Evolutionary conservation across 2,329 filamentous ascomycete species (phyloP), one percentile per base, ranked within the genome.

Genomic region (Ceratocystis papillata): DNA sequence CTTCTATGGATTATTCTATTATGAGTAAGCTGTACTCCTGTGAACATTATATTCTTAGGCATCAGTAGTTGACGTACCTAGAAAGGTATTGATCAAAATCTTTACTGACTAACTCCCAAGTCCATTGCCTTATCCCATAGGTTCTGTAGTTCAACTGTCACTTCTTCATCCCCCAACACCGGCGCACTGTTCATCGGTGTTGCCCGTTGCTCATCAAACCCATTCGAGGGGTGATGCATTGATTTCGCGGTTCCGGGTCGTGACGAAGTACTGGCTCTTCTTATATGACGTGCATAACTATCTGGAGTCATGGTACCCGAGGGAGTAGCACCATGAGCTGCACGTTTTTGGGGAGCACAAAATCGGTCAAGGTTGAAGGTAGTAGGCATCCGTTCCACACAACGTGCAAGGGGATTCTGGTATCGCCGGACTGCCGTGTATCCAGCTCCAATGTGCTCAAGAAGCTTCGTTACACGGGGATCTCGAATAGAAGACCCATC

Each of bases 361-460:
- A 41, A 44, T 10, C 28, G 44, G 22, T 65, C 64, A 2, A 60
- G 59, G 4, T 45, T 57, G n/a, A 60, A 53, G 41, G 60, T 33
- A 20, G 67, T 72, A 44, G 72, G 71, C 5, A 79, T 72, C 2
- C 77, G 75, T 50, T 74, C 74, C 20, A 90, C 75, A 0, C 85
- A 86, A 59, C 86, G 81, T 3, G 81, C 83, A 20, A 90, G 79
- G 0, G 87, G 86, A 70, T 89, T 88, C 71, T 88, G 85, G 72
- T 87, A 87, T 57, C 87, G 79, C 65, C 87, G 81, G 44, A 90
- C 85, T 7, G 89, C 87, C n/a, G 86, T 79, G 73, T 89, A 90
- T 72, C 90, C 87, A 74, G 87, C 82, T 17, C 84, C 85, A 0
- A 87, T 87, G 60, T 85, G 81, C 72, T 89, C 87, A 65, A 89